Evolutionary conservation across 2,329 filamentous ascomycete genomes (phyloP).

Genomic region (Nemania abortiva): DNA sequence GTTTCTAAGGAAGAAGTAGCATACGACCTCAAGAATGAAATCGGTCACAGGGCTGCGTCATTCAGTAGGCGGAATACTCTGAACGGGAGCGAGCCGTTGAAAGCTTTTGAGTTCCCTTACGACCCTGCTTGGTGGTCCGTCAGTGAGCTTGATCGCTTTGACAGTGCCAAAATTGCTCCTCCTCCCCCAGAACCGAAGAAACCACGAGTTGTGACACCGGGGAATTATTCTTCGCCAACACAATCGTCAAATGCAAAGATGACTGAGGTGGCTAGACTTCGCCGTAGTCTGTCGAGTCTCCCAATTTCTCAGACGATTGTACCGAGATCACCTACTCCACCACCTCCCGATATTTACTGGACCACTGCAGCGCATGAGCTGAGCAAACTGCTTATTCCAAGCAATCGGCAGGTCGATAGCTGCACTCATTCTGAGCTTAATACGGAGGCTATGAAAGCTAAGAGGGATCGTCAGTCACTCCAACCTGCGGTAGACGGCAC

Average conservation of each 20-base stretch:
- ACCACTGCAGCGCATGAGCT: constrained; percentile 84
- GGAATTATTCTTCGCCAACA: constrained; percentile 88
- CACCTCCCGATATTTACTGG: constrained; percentile 88
- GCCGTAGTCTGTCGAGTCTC: constrained; percentile 71
- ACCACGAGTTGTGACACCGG: constrained; percentile 66
- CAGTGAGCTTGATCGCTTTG: constrained; percentile 75
- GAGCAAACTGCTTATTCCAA: constrained; percentile 83
- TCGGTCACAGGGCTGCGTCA: constrained; percentile 65
- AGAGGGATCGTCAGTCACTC: constrained; percentile 73
- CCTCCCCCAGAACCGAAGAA: constrained; percentile 65
- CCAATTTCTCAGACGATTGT: constrained; percentile 53
- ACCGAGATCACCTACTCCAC: constrained; percentile 69
- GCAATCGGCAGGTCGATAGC: constrained; percentile 79
- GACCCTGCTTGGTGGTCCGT: constrained; percentile 79
- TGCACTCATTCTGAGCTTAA: constrained; percentile 83
- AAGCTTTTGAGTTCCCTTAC: constrained; percentile 61
- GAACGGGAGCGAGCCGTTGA: constrained; percentile 48
- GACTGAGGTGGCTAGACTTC: constrained; percentile 73
- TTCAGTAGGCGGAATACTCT: constrained; percentile 53
- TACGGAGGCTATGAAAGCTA: constrained; percentile 71
- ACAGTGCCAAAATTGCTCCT: constrained; percentile 67
- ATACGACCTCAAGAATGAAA: constrained; percentile 68
- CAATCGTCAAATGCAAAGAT: constrained; percentile 88
- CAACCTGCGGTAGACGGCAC: constrained; percentile 55
- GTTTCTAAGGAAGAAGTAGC: constrained; percentile 53